Base-by-base conservation (phyloP, 768 basidiomycete genomes). In the Tylopilus felleus region DNA sequence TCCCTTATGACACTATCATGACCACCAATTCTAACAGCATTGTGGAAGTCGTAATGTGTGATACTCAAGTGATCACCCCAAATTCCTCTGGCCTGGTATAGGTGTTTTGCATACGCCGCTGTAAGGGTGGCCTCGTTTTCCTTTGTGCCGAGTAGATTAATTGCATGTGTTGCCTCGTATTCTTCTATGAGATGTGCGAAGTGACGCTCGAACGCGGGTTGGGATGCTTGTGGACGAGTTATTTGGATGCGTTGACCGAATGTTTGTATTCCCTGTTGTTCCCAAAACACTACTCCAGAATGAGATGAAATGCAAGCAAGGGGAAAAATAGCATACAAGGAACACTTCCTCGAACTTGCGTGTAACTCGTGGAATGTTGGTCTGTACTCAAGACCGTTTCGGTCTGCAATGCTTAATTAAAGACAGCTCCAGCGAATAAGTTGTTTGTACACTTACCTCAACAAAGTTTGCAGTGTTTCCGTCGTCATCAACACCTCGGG, bases 401-500 rank as follows among this genome's bases (percentile, higher is more conserved):
- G 7, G 94, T 96, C 90, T 95, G 58, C 64, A 55, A 47, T 28
- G n/a, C 54, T 49, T 57, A 57, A 57, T 54, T 25, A 49, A 52
- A 40, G 29, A 60, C 19, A 33, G 50, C 42, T 4, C 2, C 33
- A 12, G 60, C 7, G 46, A 45, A 53, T 16, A 23, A 38, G 59
- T 42, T 23, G 8, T 31, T 46, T 36, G 33, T 22, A 47, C 22
- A 63, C 81, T 50, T 61, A 85, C 92, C 82, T 99, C 97, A 8
- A 96, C 96, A 70, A 97, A 98, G 66, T 98, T 98, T 29, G 96
- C 96, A 28, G 87, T 88, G 66, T 94, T 86, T 35, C 95, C 93
- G 59, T 94, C 90, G 66, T 97, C 95, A 65, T 98, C 95, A 10
- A 98, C 90, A 2, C 96, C 96, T 53, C 96, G 82, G 13, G 94